These are phyloP conservation scores for Entelexis paramagnoliae DNA, from an alignment of 1,139 yeast genomes.

Conservation along the genomic window DNA sequence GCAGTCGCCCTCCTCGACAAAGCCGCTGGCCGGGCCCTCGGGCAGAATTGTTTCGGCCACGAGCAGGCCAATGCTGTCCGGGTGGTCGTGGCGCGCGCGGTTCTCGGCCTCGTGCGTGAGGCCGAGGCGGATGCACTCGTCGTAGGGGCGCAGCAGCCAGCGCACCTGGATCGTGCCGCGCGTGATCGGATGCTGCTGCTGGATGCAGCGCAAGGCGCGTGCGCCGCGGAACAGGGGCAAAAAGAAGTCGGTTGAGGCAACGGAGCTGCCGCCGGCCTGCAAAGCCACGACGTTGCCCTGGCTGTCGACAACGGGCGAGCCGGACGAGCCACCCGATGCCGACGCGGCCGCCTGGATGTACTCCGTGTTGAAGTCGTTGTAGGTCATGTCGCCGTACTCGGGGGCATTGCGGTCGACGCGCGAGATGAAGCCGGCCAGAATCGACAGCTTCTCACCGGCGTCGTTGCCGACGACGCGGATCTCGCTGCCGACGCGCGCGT, in stretches of 20 bases:
- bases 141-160: slow-evolving; percentile 79
- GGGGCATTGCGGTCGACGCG: slow-evolving; percentile 92
- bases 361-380: slow-evolving; percentile 90
- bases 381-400: slow-evolving; percentile 80
- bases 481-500: slow-evolving; percentile 82
- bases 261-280: slow-evolving; percentile 89
- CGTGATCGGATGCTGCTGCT: slow-evolving; percentile 47
- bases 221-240: slow-evolving; percentile 74
- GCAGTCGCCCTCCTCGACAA: slow-evolving; percentile 77
- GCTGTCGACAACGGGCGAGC: slow-evolving; percentile 86
- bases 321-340: slow-evolving; percentile 92
- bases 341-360: slow-evolving; percentile 95
- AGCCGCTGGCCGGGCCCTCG: slow-evolving; percentile 68
- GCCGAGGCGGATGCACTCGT: slow-evolving; percentile 83
- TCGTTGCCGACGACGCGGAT: slow-evolving; percentile 93
- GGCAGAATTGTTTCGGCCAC: slow-evolving; percentile 80
- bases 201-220: slow-evolving; percentile 70
- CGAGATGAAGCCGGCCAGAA: slow-evolving; percentile 79
- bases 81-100: slow-evolving; percentile 56
- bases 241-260: slow-evolving; percentile 88
- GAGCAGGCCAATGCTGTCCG: slow-evolving; percentile 66
- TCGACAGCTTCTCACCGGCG: slow-evolving; percentile 88
- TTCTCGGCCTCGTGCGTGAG: slow-evolving; percentile 66
- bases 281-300: slow-evolving; percentile 83
- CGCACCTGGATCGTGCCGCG: slow-evolving; percentile 86